A percentile compares a stretch with the other conserved stretches of the same genome.
Conservation (phyloP, 805 yeast species). For the Scheffersomyces stipitis region DNA sequence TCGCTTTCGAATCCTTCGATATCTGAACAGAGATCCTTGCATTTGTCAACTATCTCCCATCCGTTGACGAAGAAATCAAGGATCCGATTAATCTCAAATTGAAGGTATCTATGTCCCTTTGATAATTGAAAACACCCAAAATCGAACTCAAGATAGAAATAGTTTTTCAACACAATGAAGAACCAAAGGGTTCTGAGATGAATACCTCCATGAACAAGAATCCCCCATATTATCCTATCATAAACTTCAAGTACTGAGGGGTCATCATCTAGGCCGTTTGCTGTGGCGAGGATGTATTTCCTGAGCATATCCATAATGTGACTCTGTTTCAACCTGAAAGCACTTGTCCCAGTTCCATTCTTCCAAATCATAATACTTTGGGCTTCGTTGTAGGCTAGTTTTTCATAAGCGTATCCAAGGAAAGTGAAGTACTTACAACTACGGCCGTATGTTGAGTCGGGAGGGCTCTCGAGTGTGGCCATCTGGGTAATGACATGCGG, state of each 20-base stretch:
- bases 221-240: constrained; percentile 42
- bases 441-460: background rate
- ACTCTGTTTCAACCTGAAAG: constrained; percentile 7
- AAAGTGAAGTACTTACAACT: constrained; percentile 12
- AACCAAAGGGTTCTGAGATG: constrained; percentile 44
- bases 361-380: constrained; percentile 6
- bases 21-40: constrained; percentile 8
- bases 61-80: constrained; percentile 13
- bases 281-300: constrained; percentile 35
- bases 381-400: constrained; percentile 11
- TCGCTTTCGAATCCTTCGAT: constrained; percentile 6
- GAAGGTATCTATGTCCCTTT: constrained; percentile 28
- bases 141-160: constrained; percentile 20
- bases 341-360: constrained; percentile 3
- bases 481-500: background rate
- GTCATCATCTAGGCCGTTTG: constrained; percentile 36
- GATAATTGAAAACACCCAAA: constrained; percentile 16
- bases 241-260: constrained; percentile 29
- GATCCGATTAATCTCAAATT: constrained; percentile 11
- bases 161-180: constrained; percentile 36
- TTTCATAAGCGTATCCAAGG: constrained; percentile 23
- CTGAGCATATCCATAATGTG: constrained; percentile 35
- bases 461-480: background rate
- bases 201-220: constrained; percentile 45
- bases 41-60: constrained; percentile 15